Percentiles rank a stretch among this genome's conserved stretches.
phyloP scores from a whole-genome alignment of 768 basidiomycete genomes.

The button mushroom (Agaricus bisporus) region DNA sequence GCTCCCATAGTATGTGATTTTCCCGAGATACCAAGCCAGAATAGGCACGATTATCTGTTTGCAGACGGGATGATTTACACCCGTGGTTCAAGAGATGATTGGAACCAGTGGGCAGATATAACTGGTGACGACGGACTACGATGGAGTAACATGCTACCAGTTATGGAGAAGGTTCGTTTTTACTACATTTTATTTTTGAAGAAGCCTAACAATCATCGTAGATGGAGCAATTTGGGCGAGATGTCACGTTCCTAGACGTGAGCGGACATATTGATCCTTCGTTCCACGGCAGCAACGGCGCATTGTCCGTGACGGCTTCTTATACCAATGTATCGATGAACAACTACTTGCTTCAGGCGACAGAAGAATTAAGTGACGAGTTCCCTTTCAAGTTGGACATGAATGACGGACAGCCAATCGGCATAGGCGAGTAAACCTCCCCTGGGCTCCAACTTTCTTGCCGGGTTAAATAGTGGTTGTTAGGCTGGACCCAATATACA shows the following conservation, averaged over 20 bases:
- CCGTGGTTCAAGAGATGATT: slow-evolving; percentile 27
- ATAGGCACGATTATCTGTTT: not conserved
- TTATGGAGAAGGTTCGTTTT: slow-evolving; percentile 17
- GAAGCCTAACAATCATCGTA: not conserved
- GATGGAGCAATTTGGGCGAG: not conserved
- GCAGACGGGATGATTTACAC: slow-evolving; percentile 26
- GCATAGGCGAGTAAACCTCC: slow-evolving; percentile 2
- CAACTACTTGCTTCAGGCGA: slow-evolving; percentile 4
- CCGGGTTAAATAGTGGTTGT: not conserved
- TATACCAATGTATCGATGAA: not conserved
- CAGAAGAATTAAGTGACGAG: slow-evolving; percentile 1
- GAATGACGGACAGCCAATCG: slow-evolving; percentile 10
- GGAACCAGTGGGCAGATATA: slow-evolving; percentile 23
- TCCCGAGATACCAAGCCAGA: too few species aligned
- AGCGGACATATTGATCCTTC: slow-evolving; percentile 10
- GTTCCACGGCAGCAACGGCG: slow-evolving; percentile 8
- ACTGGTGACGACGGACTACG: slow-evolving; percentile 25
- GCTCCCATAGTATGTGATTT: slow-evolving; percentile 10
- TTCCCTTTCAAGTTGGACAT: slow-evolving; percentile 11
- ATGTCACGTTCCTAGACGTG: not conserved
- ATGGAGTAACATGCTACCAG: slow-evolving; percentile 24
- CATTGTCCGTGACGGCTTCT: not conserved
- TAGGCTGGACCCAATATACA: slow-evolving; percentile 9
- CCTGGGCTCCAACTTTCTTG: too few species aligned
- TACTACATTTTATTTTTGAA: not conserved